Percentiles rank a stretch among this genome's conserved stretches.
phyloP scores from a whole-genome alignment of 1,139 yeast species.

The Saccharomyces hybrid region DNA sequence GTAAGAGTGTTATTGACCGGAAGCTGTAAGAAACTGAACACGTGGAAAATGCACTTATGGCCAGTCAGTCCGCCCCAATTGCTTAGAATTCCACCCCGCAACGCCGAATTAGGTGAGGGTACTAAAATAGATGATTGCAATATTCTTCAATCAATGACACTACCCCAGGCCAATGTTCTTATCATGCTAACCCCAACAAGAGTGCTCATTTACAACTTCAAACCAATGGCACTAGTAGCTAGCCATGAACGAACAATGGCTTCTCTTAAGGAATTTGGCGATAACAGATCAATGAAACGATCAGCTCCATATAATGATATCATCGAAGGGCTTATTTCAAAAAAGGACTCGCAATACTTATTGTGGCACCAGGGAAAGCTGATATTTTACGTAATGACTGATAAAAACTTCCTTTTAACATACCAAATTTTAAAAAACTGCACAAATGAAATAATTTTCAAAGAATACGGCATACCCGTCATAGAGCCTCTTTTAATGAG shows the following conservation, averaged over 20 bases:
- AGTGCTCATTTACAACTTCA: constrained; percentile 27
- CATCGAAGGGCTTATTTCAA: constrained; percentile 17
- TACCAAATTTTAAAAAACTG: constrained; percentile 25
- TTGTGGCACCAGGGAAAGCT: constrained; percentile 19
- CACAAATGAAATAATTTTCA: constrained; percentile 17
- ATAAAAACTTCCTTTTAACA: constrained; percentile 23
- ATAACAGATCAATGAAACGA: constrained; percentile 26
- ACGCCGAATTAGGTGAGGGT: constrained; percentile 5
- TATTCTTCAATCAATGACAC: constrained; percentile 15
- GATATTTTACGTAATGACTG: constrained; percentile 26
- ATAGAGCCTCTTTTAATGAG: constrained; percentile 10
- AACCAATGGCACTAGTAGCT: constrained; percentile 36
- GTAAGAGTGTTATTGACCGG: background rate
- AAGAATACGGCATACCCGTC: constrained; percentile 27
- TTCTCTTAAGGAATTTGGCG: constrained; percentile 36
- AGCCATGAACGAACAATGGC: constrained; percentile 35
- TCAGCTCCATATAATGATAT: constrained; percentile 16
- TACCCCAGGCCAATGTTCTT: constrained; percentile 22
- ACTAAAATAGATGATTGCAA: constrained; percentile 9
- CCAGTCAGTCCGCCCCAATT: constrained; percentile 24
- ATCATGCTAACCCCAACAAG: constrained; percentile 25
- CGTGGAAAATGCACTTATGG: constrained; percentile 19
- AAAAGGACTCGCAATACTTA: constrained; percentile 10
- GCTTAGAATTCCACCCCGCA: constrained; percentile 8
- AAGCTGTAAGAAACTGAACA: background rate